Percentiles rank a stretch among this genome's conserved stretches.
Conservation (phyloP, 2,329 filamentous ascomycete species). For the Fusarium kyushuense region DNA sequence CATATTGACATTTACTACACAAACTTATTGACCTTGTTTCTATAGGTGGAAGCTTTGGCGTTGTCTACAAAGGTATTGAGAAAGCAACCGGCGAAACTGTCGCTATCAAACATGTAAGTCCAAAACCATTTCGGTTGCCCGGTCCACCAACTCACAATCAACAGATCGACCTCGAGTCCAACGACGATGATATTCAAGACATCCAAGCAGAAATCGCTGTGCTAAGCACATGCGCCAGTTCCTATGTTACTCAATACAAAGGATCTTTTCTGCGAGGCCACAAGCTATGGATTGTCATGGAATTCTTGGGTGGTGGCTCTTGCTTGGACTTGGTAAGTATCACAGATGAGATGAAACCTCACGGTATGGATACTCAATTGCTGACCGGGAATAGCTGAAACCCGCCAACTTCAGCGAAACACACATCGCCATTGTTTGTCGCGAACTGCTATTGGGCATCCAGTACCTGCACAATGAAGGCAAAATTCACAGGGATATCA, state of each 20-base stretch:
- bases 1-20: not conserved
- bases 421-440: constrained; percentile 94
- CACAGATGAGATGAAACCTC: not conserved
- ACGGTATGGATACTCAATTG: constrained; percentile 5
- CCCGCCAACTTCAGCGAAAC: constrained; percentile 87
- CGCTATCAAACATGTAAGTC: constrained; percentile 91
- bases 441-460: constrained; percentile 87
- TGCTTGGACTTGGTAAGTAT: constrained; percentile 86
- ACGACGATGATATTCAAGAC: constrained; percentile 97
- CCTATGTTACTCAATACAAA: constrained; percentile 95
- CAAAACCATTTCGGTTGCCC: constrained; percentile 18
- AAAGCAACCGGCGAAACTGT: constrained; percentile 91
- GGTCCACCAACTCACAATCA: constrained; percentile 32
- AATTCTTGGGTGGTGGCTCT: constrained; percentile 94
- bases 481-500: constrained; percentile 97
- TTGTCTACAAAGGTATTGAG: constrained; percentile 97
- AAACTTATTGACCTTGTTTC: constrained; percentile 18
- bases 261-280: constrained; percentile 95
- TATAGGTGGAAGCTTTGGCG: constrained; percentile 93
- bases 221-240: constrained; percentile 92
- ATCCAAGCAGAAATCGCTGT: constrained; percentile 98
- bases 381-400: constrained; percentile 73
- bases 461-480: constrained; percentile 94
- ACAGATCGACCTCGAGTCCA: constrained; percentile 98
- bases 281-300: constrained; percentile 99